Base-by-base conservation (phyloP, 129 eudicot genomes). In the Mikania micrantha region DNA sequence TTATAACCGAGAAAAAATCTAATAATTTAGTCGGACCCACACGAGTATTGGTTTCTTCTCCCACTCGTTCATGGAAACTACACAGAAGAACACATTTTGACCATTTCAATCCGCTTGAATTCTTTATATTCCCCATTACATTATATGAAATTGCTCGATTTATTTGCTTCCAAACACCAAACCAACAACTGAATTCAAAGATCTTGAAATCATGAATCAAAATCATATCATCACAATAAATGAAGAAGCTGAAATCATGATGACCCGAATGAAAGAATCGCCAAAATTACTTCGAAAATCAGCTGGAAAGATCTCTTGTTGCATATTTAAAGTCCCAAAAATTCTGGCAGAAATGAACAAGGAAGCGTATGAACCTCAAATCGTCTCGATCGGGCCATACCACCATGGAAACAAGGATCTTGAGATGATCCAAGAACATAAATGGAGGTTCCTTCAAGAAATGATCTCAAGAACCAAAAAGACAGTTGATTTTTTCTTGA, bases 301-400 rank as follows among this genome's bases (percentile, higher is more conserved):
- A 70, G 81, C 81, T 3, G 81, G 81, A 8, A 77, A 42, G 12
- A 21, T 13, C 9, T 71, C 73, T 40, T 77, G 77, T 77, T 77
- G 77, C 73, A 71, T 77, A 21, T 77, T 77, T 20, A 77, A 77
- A 77, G 73, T 77, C 54, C 81, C 77, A 5, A 73, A 71, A 45
- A 71, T 73, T 57, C 77, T 77, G 2, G 68, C 64, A 6, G 73
- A 77, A 20, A 24, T n/a, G n/a, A n/a, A n/a, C n/a, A n/a, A n/a
- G n/a, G n/a, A n/a, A n/a, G n/a, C n/a, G n/a, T n/a, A n/a, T n/a
- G n/a, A n/a, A n/a, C n/a, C n/a, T n/a, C n/a, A n/a, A n/a, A n/a
- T n/a, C n/a, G n/a, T n/a, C n/a, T n/a, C n/a, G n/a, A n/a, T n/a
- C n/a, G n/a, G n/a, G n/a, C n/a, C n/a, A n/a, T n/a, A n/a, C n/a